These are phyloP conservation scores for Physaria fendleri DNA, from an alignment of 345 rosid species.

Conservation along the genomic window DNA sequence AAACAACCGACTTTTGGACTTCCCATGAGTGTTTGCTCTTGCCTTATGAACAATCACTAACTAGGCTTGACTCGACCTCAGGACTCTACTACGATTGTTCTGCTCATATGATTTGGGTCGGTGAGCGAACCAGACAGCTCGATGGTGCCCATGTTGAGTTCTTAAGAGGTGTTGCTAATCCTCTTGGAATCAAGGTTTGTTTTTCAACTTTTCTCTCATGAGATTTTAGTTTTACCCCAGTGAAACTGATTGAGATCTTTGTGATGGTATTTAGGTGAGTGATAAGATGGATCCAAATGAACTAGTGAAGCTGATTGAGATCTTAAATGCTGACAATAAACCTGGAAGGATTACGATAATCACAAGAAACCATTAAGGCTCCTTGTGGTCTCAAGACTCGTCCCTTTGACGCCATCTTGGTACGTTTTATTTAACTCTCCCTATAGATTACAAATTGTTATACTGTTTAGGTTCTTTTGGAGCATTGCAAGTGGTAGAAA, in stretches of 20 bases:
- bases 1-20: conserved; percentile 71
- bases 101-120: conserved; percentile 72
- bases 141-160: conserved; percentile 78
- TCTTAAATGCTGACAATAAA: conserved; percentile 79
- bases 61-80: conserved; percentile 65
- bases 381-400: conserved; percentile 97
- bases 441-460: not conserved
- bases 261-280: conserved; percentile 54
- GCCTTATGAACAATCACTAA: conserved; percentile 68
- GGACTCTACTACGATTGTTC: conserved; percentile 71
- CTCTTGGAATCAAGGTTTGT: conserved; percentile 68
- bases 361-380: conserved; percentile 78
- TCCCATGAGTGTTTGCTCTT: conserved; percentile 71
- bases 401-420: conserved; percentile 84
- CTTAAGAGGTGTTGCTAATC: conserved; percentile 69
- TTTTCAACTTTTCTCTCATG: not conserved
- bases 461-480: not conserved
- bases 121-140: conserved; percentile 72
- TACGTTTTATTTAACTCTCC: conserved; percentile 17
- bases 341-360: conserved; percentile 83
- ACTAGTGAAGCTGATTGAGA: conserved; percentile 76
- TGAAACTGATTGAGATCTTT: conserved; percentile 14
- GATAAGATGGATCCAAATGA: conserved; percentile 92
- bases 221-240: not conserved
- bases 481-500: conserved; percentile 4